These are phyloP conservation scores for Trichoderma sp. DNA, from an alignment of 2,329 filamentous ascomycete species.

Conservation along the genomic window DNA sequence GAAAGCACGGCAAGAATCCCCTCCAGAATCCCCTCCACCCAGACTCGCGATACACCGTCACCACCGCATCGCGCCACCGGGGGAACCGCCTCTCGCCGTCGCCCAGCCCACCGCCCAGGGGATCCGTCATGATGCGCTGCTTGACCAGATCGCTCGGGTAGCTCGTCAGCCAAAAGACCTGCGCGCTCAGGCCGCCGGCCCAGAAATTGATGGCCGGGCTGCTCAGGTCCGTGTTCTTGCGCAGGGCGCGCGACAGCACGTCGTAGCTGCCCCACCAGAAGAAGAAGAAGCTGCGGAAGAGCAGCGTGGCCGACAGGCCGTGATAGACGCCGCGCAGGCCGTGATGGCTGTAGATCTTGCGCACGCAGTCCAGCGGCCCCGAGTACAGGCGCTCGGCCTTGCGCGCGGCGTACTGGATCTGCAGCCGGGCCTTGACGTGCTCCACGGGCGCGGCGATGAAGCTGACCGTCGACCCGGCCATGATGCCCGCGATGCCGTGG, in stretches of 20 bases:
- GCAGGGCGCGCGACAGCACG: conserved; percentile 69
- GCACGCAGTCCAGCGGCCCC: conserved; percentile 81
- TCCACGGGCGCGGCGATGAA: conserved; percentile 94
- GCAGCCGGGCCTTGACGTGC: conserved; percentile 89
- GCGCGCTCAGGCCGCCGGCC: conserved; percentile 90
- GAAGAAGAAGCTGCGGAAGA: conserved; percentile 95
- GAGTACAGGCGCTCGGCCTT: conserved; percentile 79
- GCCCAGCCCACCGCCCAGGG: conserved; percentile 68
- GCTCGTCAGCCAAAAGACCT: conserved; percentile 90
- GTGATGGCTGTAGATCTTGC: conserved; percentile 69
- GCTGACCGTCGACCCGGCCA: conserved; percentile 86
- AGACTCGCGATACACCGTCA: conserved; percentile 71
- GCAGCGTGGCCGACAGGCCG: conserved; percentile 77
- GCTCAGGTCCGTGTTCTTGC: conserved; percentile 67
- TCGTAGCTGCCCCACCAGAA: conserved; percentile 99
- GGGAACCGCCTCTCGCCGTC: conserved; percentile 70
- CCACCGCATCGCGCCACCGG: conserved; percentile 78
- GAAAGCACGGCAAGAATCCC: conserved; percentile 89
- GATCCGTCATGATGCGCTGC: conserved; percentile 96
- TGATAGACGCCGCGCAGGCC: conserved; percentile 82
- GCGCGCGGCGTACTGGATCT: conserved; percentile 85
- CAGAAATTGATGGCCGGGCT: conserved; percentile 91
- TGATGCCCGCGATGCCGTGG: conserved; percentile 82
- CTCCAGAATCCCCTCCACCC: conserved; percentile 86
- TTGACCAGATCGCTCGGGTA: conserved; percentile 95